Evolutionary conservation across 2,329 filamentous ascomycete species (phyloP), one percentile per base, ranked within the genome.

Genomic region (Claviceps sp.): DNA sequence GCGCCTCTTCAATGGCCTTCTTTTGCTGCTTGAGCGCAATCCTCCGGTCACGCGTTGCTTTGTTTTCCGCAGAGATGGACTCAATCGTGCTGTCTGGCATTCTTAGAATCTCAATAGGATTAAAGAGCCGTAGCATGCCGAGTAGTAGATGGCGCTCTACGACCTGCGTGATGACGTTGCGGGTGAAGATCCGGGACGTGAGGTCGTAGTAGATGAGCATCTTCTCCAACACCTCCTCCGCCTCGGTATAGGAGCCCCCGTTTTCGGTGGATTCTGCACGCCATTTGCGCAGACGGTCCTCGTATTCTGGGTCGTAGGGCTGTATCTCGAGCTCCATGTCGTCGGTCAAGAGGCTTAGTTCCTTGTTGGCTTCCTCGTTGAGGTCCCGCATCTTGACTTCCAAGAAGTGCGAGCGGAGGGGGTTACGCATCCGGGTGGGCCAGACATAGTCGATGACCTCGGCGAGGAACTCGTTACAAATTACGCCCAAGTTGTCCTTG

Each of bases 201-300:
- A 77, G 67, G 41, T 77, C 73, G 55, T 77, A 77, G 64, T 74
- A 77, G 55, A 77, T 77, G 50, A 77, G 65, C 74, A 76, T 77
- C 66, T 77, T 77, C 61, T 77, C 74, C 26, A 76, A 58, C 0
- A 77, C 73, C 60, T 77, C 74, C 54, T 77, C 72, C 0, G 74
- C 74, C 53, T 77, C 73, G 2, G 69, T 71, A 57, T 74, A 76
- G 0, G 66, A 67, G 26, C 68, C 70, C 0, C 72, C 73, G 6
- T 75, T 68, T 54, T 69, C 63, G 0, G 68, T 69, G 0, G 66
- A 62, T 6, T 69, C 63, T 0, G 64, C 63, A 5, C 74, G 72
- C 74, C 74, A 77, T 52, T 64, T 68, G 30, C 70, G 64, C 49
- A 77, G 65, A 1, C 73, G 72, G 20, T 75, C 71, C 58, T 76